Conservation (phyloP, 73 alveolate species). For the Tetrahymena malaccensis region DNA sequence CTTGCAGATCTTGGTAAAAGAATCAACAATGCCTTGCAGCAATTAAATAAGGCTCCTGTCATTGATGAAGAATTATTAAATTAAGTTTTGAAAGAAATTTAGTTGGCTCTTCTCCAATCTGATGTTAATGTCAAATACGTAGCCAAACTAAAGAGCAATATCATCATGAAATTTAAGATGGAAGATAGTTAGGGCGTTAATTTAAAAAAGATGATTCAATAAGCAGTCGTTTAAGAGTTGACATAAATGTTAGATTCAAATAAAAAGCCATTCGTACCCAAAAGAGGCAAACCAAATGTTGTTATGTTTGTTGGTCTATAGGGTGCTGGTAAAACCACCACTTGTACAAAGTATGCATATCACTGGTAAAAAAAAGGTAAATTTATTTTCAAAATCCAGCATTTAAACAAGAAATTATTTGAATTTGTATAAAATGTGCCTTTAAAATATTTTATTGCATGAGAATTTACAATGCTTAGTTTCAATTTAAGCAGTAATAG, state of each 20-base stretch:
- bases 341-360: constrained; percentile 98
- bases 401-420: too few species aligned
- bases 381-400: background rate
- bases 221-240: constrained; percentile 85
- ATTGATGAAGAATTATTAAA: constrained; percentile 74
- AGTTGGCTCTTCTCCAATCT: constrained; percentile 78
- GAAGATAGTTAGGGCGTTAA: constrained; percentile 64
- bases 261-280: constrained; percentile 55
- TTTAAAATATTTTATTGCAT: background rate
- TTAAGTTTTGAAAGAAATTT: constrained; percentile 67
- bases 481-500: too few species aligned
- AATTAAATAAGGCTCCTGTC: constrained; percentile 64
- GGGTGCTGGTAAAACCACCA: constrained; percentile 99
- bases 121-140: constrained; percentile 89
- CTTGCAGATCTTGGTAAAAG: constrained; percentile 79
- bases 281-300: constrained; percentile 80
- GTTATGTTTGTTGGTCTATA: constrained; percentile 99
- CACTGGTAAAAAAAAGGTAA: constrained; percentile 81
- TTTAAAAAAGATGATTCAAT: constrained; percentile 76
- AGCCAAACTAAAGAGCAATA: constrained; percentile 72
- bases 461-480: too few species aligned
- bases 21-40: constrained; percentile 62
- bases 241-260: constrained; percentile 75
- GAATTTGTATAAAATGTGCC: background rate
- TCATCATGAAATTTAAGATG: constrained; percentile 71